Base-by-base conservation (phyloP, 2,329 filamentous ascomycete species). In the Phialemoniopsis sp. region DNA sequence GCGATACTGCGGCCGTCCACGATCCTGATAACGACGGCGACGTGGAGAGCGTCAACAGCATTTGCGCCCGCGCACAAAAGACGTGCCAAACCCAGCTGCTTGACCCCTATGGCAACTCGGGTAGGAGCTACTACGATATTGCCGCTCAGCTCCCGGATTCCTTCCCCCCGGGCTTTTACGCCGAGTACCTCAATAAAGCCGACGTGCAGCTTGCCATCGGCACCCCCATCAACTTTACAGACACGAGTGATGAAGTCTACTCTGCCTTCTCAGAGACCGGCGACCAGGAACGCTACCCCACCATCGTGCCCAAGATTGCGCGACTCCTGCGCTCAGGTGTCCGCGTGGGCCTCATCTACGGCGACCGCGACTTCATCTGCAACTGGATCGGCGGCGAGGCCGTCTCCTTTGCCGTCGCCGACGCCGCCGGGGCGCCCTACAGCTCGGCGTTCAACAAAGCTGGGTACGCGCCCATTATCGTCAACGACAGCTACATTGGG, bases 361-460 rank as follows among this genome's bases (percentile, higher is more conserved):
- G 78, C 18, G 78, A 82, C 51, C 62, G 76, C 44, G 78, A 82
- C 57, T 82, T 77, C 52, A 72, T 78, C 44, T 82, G 78, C 57
- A 82, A 82, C 56, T 82, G 83, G 78, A 67, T 83, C 47, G 87
- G 88, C n/a, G 87, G 86, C 29, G 76, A 93, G 59, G 80, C 82
- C 2, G 70, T 87, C 32, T 86, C 82, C 3, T 67, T 88, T 4
- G 71, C 72, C 6, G 64, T 89, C 1, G 70, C 79, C 31, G 65
- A 70, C 10, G 62, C 70, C 34, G 62, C 72, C 18, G 63, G 64
- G 5, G 48, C 58, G 13, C 51, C 60, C 14, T 80, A 84, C 46
- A 60, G 68, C 0, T 59, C 62, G 2, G 60, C 64, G 19, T 93
- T 91, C 55, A 64, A 71, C 2, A 58, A 65, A 0, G 81, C 87